phyloP scores from a whole-genome alignment of 2,329 filamentous ascomycete species.

The Penicillium griseofulvum region DNA sequence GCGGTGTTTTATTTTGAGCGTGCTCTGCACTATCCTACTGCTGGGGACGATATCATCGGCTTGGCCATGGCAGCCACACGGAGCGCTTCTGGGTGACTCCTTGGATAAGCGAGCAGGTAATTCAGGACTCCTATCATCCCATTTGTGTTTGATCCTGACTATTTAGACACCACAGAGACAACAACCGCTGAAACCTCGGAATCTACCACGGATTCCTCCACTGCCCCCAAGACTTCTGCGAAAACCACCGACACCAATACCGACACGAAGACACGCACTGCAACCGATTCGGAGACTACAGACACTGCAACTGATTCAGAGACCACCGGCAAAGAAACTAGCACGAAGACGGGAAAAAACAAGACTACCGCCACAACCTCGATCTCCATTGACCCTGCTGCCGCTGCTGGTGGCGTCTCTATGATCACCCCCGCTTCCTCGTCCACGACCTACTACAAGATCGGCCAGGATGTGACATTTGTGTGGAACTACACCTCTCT shows the following conservation, averaged over 20 bases:
- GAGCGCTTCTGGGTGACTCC: constrained; percentile 17
- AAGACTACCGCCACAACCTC: constrained; percentile 31
- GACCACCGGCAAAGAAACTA: constrained; percentile 15
- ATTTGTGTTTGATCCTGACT: constrained; percentile 5
- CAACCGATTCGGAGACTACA: constrained; percentile 1
- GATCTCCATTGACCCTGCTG: constrained; percentile 52
- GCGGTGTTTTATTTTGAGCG: constrained; percentile 32
- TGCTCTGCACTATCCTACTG: constrained; percentile 36
- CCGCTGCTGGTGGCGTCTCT: constrained; percentile 58
- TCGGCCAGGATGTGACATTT: constrained; percentile 62
- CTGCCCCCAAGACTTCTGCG: constrained; percentile 16
- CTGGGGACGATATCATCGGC: constrained; percentile 33
- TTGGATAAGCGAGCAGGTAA: constrained; percentile 30
- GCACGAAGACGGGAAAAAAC: constrained; percentile 22
- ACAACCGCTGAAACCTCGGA: constrained; percentile 14
- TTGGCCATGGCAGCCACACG: constrained; percentile 26
- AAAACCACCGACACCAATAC: constrained; percentile 13
- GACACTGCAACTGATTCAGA: not conserved
- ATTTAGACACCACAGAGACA: constrained; percentile 20
- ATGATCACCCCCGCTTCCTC: constrained; percentile 59
- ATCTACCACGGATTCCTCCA: constrained; percentile 11
- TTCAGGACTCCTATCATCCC: not conserved
- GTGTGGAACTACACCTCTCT: constrained; percentile 69
- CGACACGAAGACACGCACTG: constrained; percentile 11
- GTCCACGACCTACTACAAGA: constrained; percentile 61